Evolutionary conservation across 495 filamentous ascomycete species (phyloP).

Genomic region (Penicillium tannophilum): DNA sequence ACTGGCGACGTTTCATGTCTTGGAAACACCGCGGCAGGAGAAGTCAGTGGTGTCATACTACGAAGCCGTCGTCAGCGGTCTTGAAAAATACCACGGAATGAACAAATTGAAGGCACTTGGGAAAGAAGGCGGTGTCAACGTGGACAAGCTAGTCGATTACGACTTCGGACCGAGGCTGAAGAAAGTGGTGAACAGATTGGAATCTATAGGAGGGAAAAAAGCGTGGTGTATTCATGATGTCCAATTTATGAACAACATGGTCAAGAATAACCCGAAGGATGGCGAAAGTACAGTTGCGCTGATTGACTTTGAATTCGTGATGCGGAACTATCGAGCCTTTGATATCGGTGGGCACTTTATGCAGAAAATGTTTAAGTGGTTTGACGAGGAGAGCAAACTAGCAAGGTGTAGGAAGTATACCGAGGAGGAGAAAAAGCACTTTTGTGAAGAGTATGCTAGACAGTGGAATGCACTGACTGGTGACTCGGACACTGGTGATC

Average conservation of each 20-base stretch:
- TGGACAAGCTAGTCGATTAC: constrained; percentile 32
- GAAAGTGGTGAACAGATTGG: constrained; percentile 23
- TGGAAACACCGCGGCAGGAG: constrained; percentile 21
- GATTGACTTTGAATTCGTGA: constrained; percentile 37
- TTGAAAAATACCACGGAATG: constrained; percentile 25
- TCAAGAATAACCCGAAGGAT: constrained; percentile 27
- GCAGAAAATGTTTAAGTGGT: constrained; percentile 41
- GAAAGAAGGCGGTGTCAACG: constrained; percentile 26
- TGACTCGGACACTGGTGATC: constrained; percentile 31
- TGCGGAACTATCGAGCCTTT: constrained; percentile 35
- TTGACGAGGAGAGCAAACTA: constrained; percentile 33
- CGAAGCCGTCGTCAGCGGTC: constrained; percentile 21
- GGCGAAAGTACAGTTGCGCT: constrained; percentile 29
- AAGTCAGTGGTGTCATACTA: constrained; percentile 25
- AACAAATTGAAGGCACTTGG: constrained; percentile 30
- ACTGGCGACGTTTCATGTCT: constrained; percentile 25
- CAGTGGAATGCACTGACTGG: constrained; percentile 33
- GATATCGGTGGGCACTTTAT: constrained; percentile 40
- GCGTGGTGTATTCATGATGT: constrained; percentile 38
- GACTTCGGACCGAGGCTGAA: constrained; percentile 24
- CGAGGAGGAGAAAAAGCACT: constrained; percentile 34
- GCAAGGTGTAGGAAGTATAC: constrained; percentile 31
- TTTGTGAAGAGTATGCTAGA: constrained; percentile 31
- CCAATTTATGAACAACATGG: constrained; percentile 34
- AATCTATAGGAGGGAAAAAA: constrained; percentile 25